A percentile compares a stretch with the other conserved stretches of the same genome.
Conservation (phyloP, 352 stramenopile species). For the Globisporangium takayamanum region DNA sequence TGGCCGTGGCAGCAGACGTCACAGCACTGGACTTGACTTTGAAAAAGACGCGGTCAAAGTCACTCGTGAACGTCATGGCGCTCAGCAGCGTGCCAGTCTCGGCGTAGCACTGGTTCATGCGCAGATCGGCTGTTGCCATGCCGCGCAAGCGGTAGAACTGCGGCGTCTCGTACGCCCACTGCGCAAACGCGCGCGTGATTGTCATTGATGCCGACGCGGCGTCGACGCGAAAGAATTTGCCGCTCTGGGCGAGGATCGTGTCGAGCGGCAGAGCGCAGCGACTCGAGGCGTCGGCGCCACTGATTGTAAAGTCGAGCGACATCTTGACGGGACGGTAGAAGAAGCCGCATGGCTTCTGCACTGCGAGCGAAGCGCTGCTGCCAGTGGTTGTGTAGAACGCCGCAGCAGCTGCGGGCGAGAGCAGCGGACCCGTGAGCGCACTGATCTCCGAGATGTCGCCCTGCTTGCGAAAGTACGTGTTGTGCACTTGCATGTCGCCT, state of each 20-base stretch:
- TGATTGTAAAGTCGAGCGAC: constrained; percentile 28
- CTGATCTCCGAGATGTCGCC: constrained; percentile 21
- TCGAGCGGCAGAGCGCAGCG: constrained; percentile 17
- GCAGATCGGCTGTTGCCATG: constrained; percentile 21
- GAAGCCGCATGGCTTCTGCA: constrained; percentile 24
- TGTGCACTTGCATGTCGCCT: constrained; percentile 15
- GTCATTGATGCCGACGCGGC: constrained; percentile 7
- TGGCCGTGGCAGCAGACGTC: constrained; percentile 4
- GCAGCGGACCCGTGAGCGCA: constrained; percentile 15
- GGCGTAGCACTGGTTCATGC: constrained; percentile 27
- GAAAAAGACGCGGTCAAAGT: constrained; percentile 21
- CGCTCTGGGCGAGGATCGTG: constrained; percentile 10
- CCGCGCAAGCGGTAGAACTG: constrained; percentile 24
- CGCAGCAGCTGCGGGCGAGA: constrained; percentile 11
- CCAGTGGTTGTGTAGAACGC: constrained; percentile 21
- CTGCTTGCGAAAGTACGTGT: constrained; percentile 19
- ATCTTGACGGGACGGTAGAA: constrained; percentile 31
- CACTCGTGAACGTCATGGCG: constrained; percentile 19
- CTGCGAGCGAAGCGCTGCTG: constrained; percentile 13
- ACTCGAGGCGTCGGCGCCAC: constrained; percentile 10
- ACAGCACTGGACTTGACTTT: constrained; percentile 18
- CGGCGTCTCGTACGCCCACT: constrained; percentile 24
- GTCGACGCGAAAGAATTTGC: constrained; percentile 20
- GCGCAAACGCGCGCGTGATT: constrained; percentile 22
- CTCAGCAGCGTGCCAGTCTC: constrained; percentile 20